Evolutionary conservation across 2,329 filamentous ascomycete species (phyloP).

Genomic region (Penicillium sp.): DNA sequence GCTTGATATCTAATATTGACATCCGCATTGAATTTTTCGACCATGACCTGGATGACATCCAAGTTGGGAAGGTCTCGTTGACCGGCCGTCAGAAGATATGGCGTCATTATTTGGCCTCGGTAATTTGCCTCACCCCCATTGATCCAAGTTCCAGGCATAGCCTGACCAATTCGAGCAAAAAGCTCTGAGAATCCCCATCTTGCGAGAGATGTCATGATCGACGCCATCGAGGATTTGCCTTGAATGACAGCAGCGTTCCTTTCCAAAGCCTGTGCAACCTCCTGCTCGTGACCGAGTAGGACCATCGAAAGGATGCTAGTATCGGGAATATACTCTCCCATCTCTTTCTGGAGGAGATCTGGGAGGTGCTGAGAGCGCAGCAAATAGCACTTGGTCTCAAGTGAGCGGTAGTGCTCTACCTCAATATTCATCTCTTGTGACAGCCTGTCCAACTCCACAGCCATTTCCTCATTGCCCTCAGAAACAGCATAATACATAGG

Average conservation of each 20-base stretch:
- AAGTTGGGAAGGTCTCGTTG: constrained; percentile 18
- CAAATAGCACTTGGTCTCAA: not conserved
- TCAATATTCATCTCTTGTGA: not conserved
- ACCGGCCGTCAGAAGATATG: constrained; percentile 16
- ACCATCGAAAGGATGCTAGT: constrained; percentile 7
- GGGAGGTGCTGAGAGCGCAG: constrained; percentile 4
- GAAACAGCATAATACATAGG: constrained; percentile 6
- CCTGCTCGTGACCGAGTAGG: constrained; percentile 4
- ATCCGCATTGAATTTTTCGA: constrained; percentile 18
- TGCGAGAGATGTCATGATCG: constrained; percentile 13
- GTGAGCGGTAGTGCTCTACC: not conserved
- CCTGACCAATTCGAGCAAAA: constrained; percentile 13
- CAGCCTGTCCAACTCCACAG: constrained; percentile 4
- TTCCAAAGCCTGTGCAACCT: constrained; percentile 14
- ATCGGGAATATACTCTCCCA: not conserved
- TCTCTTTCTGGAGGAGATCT: not conserved
- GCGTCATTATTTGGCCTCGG: not conserved
- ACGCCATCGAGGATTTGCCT: not conserved
- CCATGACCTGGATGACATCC: constrained; percentile 18
- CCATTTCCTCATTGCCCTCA: constrained; percentile 14
- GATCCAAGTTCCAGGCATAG: constrained; percentile 16
- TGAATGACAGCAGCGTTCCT: not conserved
- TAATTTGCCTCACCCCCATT: constrained; percentile 7
- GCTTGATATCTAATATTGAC: constrained; percentile 15
- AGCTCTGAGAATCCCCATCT: constrained; percentile 21